Evolutionary conservation across 1,284 basidiomycete species (phyloP), one percentile per base, ranked within the genome.

Genomic region (Athelia sp.): DNA sequence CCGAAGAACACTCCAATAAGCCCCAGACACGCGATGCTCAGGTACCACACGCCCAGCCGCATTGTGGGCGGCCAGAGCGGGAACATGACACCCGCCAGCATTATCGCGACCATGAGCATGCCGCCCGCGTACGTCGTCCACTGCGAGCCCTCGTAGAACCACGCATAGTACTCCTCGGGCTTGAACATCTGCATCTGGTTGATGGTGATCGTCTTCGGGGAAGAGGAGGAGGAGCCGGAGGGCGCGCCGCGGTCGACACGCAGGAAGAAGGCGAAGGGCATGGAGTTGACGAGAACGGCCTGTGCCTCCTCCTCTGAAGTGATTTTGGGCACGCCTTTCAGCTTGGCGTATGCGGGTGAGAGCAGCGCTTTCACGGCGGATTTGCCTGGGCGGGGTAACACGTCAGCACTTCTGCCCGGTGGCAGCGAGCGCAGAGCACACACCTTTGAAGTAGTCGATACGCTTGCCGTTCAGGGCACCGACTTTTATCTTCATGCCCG

Each of bases 81-180:
- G 81, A 98, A 99, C 93, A 99, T 98, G 64, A 98, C 96, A 1
- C 91, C 95, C 1, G 90, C 95, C 42, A 99, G 84, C 77, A 99
- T 93, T 62, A 98, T 75, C 26, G 78, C 83, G 49, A 99, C 93
- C 91, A 99, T 95, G 29, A 85, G 84, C 19, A 90, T 73, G 11
- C 92, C 96, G 32, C 93, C 93, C n/a, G 94, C 79, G 61, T 96
- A 94, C 13, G 91, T 93, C 56, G 87, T 92, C 76, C 93, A 86
- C 64, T 98, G 93, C 2, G 89, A 90, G 35, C 94, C 93, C 56
- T 97, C 93, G 69, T 93, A 94, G 70, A 99, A 93, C 96, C 96
- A 99, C 17, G 89, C 94, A 66, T 92, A 99, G 69, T 93, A 92
- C 51, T 85, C 83, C 8, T 86, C 81, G 2, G 79, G 71, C n/a